These are phyloP conservation scores for Lasiodiplodia sp. DNA, from an alignment of 2,329 filamentous ascomycete genomes.

Conservation along the genomic window DNA sequence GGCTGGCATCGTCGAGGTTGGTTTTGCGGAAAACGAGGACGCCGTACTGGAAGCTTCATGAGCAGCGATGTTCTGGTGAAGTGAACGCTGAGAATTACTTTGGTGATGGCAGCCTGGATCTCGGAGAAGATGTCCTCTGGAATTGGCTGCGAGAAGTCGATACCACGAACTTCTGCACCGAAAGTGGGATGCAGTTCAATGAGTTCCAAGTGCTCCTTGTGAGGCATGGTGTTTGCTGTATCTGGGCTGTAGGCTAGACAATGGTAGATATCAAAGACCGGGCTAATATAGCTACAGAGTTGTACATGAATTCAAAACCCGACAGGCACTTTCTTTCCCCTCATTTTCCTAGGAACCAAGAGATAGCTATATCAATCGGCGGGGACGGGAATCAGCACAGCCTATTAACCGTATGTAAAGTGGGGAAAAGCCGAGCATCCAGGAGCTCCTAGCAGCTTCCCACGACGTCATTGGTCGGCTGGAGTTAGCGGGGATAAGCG, in stretches of 20 bases:
- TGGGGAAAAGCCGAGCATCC: slow-evolving; percentile 9
- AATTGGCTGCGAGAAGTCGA: slow-evolving; percentile 46
- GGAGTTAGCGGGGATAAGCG: slow-evolving; percentile 1
- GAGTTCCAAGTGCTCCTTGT: slow-evolving; percentile 38
- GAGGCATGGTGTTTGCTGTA: background rate
- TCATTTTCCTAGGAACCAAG: background rate
- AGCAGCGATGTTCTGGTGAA: background rate
- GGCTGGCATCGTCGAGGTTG: slow-evolving; percentile 57
- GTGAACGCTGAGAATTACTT: slow-evolving; percentile 37
- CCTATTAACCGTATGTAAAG: background rate
- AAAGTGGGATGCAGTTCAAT: slow-evolving; percentile 48
- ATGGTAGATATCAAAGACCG: no score
- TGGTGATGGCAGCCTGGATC: slow-evolving; percentile 44
- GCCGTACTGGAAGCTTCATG: slow-evolving; percentile 53
- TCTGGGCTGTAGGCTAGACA: background rate
- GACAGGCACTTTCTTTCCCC: background rate
- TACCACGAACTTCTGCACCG: slow-evolving; percentile 47
- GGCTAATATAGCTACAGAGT: background rate
- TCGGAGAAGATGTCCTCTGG: slow-evolving; percentile 45
- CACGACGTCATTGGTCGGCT: slow-evolving; percentile 12
- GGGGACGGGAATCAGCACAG: background rate
- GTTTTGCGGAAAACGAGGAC: slow-evolving; percentile 61
- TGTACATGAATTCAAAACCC: background rate
- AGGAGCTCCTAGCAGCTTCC: background rate
- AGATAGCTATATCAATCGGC: background rate